A percentile compares a stretch with the other conserved stretches of the same genome.
phyloP scores from a whole-genome alignment of 139 green algal genomes.

The Parachlorella kessleri region DNA sequence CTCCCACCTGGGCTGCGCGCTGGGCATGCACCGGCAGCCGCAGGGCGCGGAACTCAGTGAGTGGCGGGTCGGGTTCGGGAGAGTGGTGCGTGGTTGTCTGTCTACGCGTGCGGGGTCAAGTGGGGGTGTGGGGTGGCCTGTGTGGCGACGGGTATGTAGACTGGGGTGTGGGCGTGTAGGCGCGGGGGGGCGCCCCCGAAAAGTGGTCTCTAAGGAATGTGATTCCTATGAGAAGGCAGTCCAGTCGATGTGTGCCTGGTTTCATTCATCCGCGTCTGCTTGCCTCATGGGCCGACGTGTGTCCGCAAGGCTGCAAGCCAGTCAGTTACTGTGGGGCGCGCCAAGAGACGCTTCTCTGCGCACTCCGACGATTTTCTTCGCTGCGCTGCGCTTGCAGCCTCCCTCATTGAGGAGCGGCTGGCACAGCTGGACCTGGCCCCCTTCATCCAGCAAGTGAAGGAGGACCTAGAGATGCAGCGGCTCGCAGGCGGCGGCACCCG shows the following conservation, averaged over 20 bases:
- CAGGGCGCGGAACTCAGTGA: conserved; percentile 3
- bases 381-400: neutral
- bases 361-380: neutral
- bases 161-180: neutral
- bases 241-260: neutral
- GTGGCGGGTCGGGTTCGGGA: neutral
- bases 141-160: neutral
- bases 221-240: neutral
- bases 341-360: neutral
- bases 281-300: no score
- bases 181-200: neutral
- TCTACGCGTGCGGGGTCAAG: no score
- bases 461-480: no score
- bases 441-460: neutral
- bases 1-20: conserved; percentile 16
- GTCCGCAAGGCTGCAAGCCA: no score
- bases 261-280: no score
- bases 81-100: no score
- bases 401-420: neutral
- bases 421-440: neutral
- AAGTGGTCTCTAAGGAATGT: neutral
- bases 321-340: neutral
- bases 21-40: conserved; percentile 14
- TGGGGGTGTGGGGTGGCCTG: neutral
- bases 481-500: no score